A percentile compares a stretch with the other conserved stretches of the same genome.
phyloP scores from a whole-genome alignment of 208 protist genomes.

The Trypanosoma avium region DNA sequence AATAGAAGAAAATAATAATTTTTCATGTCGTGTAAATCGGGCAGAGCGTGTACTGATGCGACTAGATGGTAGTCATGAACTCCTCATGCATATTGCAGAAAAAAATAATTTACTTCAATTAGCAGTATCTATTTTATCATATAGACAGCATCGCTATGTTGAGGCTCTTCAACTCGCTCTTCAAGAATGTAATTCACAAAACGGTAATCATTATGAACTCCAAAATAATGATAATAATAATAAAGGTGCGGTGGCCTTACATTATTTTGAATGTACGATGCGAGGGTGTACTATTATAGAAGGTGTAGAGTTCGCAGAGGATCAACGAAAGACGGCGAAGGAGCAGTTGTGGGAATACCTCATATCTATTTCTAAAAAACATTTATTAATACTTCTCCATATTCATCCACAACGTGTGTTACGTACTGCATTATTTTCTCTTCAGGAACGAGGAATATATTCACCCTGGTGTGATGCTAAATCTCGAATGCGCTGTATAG shows the following conservation, averaged over 20 bases:
- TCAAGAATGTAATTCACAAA: not conserved
- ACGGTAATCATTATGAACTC: too few relatives aligned
- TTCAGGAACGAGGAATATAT: constrained; percentile 41
- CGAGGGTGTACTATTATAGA: constrained; percentile 15
- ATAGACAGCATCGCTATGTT: constrained; percentile 44
- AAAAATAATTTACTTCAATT: constrained; percentile 47
- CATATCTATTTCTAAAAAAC: constrained; percentile 13
- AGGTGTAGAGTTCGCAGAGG: not conserved
- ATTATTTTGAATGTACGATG: constrained; percentile 29
- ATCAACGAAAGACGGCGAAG: constrained; percentile 14
- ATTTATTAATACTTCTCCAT: constrained; percentile 33
- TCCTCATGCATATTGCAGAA: constrained; percentile 47
- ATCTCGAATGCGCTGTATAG: constrained; percentile 5
- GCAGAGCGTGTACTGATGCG: constrained; percentile 62
- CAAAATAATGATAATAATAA: not conserved
- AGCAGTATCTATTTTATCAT: constrained; percentile 42
- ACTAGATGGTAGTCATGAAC: constrained; percentile 41
- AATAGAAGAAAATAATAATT: too few relatives aligned
- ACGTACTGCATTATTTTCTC: constrained; percentile 31
- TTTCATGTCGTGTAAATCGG: constrained; percentile 20
- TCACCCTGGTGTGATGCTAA: constrained; percentile 34
- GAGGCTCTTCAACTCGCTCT: constrained; percentile 59
- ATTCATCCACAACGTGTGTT: constrained; percentile 35
- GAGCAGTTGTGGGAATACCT: constrained; percentile 42
- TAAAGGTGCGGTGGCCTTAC: constrained; percentile 8